Evolutionary conservation across 306 rosid genomes (phyloP).

Genomic region (cucumber (Cucumis sativus)): DNA sequence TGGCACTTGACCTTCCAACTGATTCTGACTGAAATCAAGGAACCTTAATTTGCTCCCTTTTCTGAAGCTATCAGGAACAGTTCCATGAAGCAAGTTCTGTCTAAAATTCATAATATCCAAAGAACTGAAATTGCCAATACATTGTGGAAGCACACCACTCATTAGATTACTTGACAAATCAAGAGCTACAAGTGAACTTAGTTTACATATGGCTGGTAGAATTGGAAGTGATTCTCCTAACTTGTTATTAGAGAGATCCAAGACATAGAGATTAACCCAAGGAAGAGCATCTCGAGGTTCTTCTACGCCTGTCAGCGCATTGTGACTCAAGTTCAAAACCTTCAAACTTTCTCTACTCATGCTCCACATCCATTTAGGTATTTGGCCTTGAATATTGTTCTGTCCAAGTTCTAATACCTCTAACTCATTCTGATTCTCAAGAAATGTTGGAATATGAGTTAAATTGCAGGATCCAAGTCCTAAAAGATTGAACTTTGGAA

Average conservation of each 20-base stretch:
- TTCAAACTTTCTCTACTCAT: neutral
- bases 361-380: slow-evolving; percentile 23
- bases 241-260: neutral
- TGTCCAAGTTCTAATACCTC: neutral
- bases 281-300: slow-evolving; percentile 4
- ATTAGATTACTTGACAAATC: slow-evolving; percentile 9
- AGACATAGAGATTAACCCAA: neutral
- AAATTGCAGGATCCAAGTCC: slow-evolving; percentile 7
- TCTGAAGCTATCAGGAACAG: neutral
- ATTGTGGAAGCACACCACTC: slow-evolving; percentile 9
- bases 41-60: neutral
- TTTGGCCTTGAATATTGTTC: slow-evolving; percentile 22
- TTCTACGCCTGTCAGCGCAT: slow-evolving; percentile 7
- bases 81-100: neutral
- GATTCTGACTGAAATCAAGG: slow-evolving; percentile 17
- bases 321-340: neutral
- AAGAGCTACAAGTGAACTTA: neutral
- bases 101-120: neutral
- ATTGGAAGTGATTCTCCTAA: neutral
- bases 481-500: neutral
- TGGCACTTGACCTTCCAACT: slow-evolving; percentile 13
- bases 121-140: slow-evolving; percentile 8
- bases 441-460: slow-evolving; percentile 11
- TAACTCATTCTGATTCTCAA: slow-evolving; percentile 1
- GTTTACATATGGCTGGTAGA: slow-evolving; percentile 13